Base-by-base conservation (phyloP, 176 grass and related monocot genomes). In the Elymus sibiricus region DNA sequence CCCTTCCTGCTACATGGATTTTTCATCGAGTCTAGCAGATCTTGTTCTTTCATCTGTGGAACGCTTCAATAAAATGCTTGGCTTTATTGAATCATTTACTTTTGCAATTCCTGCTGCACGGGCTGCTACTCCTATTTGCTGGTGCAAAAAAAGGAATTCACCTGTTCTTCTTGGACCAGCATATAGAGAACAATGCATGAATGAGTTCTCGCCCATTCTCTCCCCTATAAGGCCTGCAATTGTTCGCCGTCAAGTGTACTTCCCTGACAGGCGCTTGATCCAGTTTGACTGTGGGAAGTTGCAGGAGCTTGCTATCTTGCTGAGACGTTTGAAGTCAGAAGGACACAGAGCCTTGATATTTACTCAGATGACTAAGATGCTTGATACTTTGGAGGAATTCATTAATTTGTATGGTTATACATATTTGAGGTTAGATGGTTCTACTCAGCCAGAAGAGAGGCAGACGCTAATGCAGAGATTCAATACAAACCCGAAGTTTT, bases 341-440 rank as follows among this genome's bases (percentile, higher is more conserved):
- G 97, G 97, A 24, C 97, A 99, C 81, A 90, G 97, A 68, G 97
- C 97, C 77, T 86, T 99, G 86, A 99, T 99, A 88, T 99, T 99
- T 86, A 99, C 97, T 62, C 97, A 99, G 88, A 99, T 99, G 97
- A 99, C 97, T 64, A 99, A 99, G 88, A 99, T 99, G 97, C 90
- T 99, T 84, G 97, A 99, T 78, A 92, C 90, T 55, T 93, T 99
- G 79, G 97, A 99, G 90, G 97, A 94, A 76, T 99, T 99, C 80
- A 99, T 99, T 76, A 99, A 96, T 86, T 90, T 99, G 60, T 99
- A 99, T 70, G 97, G 97, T 4, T 99, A 96, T 78, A 99, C 97
- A 17, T 99, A 99, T 78, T 82, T 99, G 86, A 90, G 97, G 55
- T 79, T 99, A 76, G 97, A 99, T 94, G 97, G 97, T 40, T 99